Evolutionary conservation across 352 stramenopile genomes (phyloP), one percentile per base, ranked within the genome.

Genomic region (Phytophthora foliorum): DNA sequence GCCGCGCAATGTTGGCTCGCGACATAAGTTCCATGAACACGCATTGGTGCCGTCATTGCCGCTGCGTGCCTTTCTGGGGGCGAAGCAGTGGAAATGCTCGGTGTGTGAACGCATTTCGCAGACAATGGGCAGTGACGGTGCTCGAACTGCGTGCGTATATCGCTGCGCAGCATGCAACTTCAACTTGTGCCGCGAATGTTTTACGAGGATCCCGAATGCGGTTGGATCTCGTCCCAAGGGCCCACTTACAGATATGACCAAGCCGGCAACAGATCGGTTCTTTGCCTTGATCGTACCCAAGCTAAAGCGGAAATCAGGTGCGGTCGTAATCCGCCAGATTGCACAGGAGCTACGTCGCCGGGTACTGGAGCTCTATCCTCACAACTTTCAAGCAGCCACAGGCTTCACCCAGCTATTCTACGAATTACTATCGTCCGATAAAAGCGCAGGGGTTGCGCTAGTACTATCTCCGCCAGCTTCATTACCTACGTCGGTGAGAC

Each of bases 131-230:
- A 60, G 56, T n/a, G 72, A 76, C 17, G 63, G 31, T 3, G 46
- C 46, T 5, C 59, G 64, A 9, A 56, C 56, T 0, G 57, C 42
- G 25, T 63, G 74, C 27, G 77, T 80, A 1, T 85, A 88, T 71
- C 77, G 79, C n/a, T 90, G 81, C 51, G 67, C 78, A 27, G 75
- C 77, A 8, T 90, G 81, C 57, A 74, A 84, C 42, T 84, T 90
- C 44, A 82, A 85, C 22, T 24, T 90, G 16, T 90, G 81, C 59
- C 72, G 73, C 3, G 79, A 88, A 55, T 90, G 81, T 64, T 85
- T 86, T 34, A 92, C 84, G 9, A 76, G 86, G 44, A 85, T 94
- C 41, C 86, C 86, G 0, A 91, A 91, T 53, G 50, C 44, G 19
- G 57, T 65, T 24, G 41, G 41, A 50, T 34, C 63, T 63, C 61